Evolutionary conservation across 139 green algal species (phyloP), one percentile per base, ranked within the genome.

Genomic region (Chlamydomonas schloesseri): DNA sequence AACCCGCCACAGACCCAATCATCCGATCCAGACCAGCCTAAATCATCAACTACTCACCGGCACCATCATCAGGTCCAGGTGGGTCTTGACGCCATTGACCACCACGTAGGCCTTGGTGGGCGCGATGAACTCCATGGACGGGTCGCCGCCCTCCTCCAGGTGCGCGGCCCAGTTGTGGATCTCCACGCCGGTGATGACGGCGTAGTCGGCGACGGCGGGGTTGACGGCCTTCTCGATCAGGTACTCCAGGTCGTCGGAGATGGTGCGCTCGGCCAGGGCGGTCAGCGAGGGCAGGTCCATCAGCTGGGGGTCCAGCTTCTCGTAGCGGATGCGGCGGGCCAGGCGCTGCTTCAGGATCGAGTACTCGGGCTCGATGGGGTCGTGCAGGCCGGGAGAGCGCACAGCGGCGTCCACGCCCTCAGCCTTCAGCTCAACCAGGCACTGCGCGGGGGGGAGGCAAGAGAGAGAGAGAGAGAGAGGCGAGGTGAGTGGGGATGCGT

Each of bases 291-390:
- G 91, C 77, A 97, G 90, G 71, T 92, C 86, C 71, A 89, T 77
- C 89, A 97, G 82, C 20, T 73, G 15, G 47, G 73, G 31, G 37
- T 90, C 89, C 53, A 82, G 29, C 80, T 90, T 90, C 90, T 93
- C 90, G 69, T 91, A 91, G 62, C 86, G 87, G 36, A 92, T 83
- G 89, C 93, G 94, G 73, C 88, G 89, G 18, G 94, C 94, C 72
- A 98, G 91, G 71, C 96, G 93, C 88, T 96, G 92, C 92, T 96
- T 97, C 20, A 98, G 91, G 89, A 98, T 97, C 83, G 92, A 93
- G 84, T 93, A 96, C 95, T 98, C 96, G 1, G 94, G 94, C 89
- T 98, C 95, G 53, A 95, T 79, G 13, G 91, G 86, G 67, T 98
- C 94, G 85, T 97, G 94, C 88, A 90, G 87, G 34, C 94, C 94